A percentile compares a stretch with the other conserved stretches of the same genome.
Evolutionary conservation across 2,329 filamentous ascomycete species (phyloP).

Genomic region (Fusarium albosuccineum): DNA sequence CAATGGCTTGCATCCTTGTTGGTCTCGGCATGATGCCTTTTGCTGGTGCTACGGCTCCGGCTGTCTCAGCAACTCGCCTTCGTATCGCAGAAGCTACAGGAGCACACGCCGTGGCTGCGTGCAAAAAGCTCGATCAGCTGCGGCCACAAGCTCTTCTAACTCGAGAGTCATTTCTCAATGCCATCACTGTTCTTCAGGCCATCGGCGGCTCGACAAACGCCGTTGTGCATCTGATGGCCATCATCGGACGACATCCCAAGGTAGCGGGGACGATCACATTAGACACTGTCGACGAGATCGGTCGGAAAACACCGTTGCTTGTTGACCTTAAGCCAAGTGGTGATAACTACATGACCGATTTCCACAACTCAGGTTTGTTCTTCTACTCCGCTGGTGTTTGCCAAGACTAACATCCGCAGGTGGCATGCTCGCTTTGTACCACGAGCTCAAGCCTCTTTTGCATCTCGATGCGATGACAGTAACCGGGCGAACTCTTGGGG

Average conservation of each 20-base stretch:
- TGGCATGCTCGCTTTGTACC: conserved; percentile 85
- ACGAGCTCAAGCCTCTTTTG: conserved; percentile 80
- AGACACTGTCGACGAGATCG: conserved; percentile 83
- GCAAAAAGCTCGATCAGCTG: conserved; percentile 76
- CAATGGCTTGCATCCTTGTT: conserved; percentile 87
- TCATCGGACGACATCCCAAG: conserved; percentile 78
- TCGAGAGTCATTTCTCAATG: conserved; percentile 84
- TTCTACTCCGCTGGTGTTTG: rapidly evolving
- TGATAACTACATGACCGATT: conserved; percentile 89
- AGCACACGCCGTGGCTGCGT: conserved; percentile 74
- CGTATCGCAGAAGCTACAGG: conserved; percentile 82
- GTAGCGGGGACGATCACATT: conserved; percentile 75
- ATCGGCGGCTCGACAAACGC: conserved; percentile 89
- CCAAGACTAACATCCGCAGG: conserved; percentile 56
- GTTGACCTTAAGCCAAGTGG: conserved; percentile 90
- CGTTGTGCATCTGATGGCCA: conserved; percentile 87
- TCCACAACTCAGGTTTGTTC: conserved; percentile 75
- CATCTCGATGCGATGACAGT: conserved; percentile 83
- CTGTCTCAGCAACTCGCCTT: conserved; percentile 81
- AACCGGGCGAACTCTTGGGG: conserved; percentile 85
- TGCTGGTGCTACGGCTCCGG: conserved; percentile 82
- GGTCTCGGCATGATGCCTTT: conserved; percentile 86
- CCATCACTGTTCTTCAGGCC: conserved; percentile 87
- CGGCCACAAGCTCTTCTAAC: conserved; percentile 78
- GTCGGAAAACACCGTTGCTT: conserved; percentile 81